Percentiles rank a stretch among this genome's conserved stretches.
Conservation (phyloP, 2,329 filamentous ascomycete genomes). For the Diaporthe sp. region DNA sequence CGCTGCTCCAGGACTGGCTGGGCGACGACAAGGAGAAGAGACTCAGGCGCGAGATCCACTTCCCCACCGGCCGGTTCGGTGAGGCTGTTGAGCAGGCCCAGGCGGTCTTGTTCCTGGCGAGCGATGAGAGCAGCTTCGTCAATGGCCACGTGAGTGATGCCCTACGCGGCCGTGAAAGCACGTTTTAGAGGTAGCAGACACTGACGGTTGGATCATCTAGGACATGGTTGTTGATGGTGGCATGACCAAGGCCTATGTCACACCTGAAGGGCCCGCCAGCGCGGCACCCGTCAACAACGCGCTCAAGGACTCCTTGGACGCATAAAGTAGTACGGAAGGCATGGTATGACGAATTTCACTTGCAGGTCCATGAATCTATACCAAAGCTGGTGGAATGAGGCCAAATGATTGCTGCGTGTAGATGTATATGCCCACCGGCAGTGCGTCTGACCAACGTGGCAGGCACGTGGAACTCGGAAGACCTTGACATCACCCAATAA, state of each 20-base stretch:
- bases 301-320: slow-evolving; percentile 57
- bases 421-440: neutral
- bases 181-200: neutral
- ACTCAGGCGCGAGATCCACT: slow-evolving; percentile 85
- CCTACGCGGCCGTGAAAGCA: neutral
- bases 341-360: neutral
- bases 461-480: neutral
- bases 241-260: slow-evolving; percentile 92
- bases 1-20: slow-evolving; percentile 91
- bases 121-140: slow-evolving; percentile 89
- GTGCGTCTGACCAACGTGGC: neutral
- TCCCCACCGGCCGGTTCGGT: slow-evolving; percentile 87
- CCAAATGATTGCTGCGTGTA: neutral
- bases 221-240: slow-evolving; percentile 97
- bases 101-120: slow-evolving; percentile 87
- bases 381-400: neutral
- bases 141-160: slow-evolving; percentile 64
- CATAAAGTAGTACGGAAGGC: neutral
- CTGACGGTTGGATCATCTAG: slow-evolving; percentile 41
- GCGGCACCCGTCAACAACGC: slow-evolving; percentile 70
- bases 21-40: slow-evolving; percentile 88
- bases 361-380: neutral
- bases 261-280: slow-evolving; percentile 68
- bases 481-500: neutral
- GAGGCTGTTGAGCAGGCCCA: slow-evolving; percentile 96